Conservation (phyloP, 2,329 filamentous ascomycete species). For the Pyricularia grisea region DNA sequence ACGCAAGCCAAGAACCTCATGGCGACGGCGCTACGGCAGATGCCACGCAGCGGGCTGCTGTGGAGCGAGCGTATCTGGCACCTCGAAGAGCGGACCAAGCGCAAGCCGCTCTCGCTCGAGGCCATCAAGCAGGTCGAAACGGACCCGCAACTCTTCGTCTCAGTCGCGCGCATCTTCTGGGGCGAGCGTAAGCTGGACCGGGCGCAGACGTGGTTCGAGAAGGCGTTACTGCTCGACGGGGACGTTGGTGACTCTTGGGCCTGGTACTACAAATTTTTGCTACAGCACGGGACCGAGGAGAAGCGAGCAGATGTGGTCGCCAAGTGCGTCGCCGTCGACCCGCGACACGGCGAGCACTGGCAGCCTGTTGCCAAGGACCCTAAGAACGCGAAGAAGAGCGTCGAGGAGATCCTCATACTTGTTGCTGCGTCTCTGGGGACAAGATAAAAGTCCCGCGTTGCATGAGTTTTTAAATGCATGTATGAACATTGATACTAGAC, state of each 20-base stretch:
- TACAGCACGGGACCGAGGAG: conserved; percentile 88
- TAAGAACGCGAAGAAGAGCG: conserved; percentile 61
- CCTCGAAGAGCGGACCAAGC: conserved; percentile 81
- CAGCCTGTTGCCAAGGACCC: conserved; percentile 79
- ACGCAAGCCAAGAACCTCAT: conserved; percentile 83
- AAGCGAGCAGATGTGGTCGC: conserved; percentile 77
- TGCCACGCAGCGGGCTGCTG: conserved; percentile 75
- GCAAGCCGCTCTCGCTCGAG: conserved; percentile 83
- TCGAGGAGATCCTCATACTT: conserved; percentile 74
- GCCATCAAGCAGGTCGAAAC: conserved; percentile 97
- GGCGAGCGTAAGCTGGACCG: conserved; percentile 85
- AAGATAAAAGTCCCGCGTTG: background rate
- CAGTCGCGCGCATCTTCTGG: conserved; percentile 95
- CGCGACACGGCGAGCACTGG: conserved; percentile 89
- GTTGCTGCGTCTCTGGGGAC: conserved; percentile 46
- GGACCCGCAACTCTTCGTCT: conserved; percentile 80
- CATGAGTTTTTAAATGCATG: background rate
- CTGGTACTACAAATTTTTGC: conserved; percentile 92
- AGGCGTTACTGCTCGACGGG: conserved; percentile 78
- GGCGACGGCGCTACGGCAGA: conserved; percentile 86
- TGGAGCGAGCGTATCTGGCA: conserved; percentile 97
- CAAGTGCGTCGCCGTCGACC: conserved; percentile 77
- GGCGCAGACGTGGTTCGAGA: conserved; percentile 95
- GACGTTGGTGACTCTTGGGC: conserved; percentile 92
- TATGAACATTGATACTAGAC: background rate